Conservation (phyloP, 2,329 filamentous ascomycete genomes). For the Claviceps citrina region DNA sequence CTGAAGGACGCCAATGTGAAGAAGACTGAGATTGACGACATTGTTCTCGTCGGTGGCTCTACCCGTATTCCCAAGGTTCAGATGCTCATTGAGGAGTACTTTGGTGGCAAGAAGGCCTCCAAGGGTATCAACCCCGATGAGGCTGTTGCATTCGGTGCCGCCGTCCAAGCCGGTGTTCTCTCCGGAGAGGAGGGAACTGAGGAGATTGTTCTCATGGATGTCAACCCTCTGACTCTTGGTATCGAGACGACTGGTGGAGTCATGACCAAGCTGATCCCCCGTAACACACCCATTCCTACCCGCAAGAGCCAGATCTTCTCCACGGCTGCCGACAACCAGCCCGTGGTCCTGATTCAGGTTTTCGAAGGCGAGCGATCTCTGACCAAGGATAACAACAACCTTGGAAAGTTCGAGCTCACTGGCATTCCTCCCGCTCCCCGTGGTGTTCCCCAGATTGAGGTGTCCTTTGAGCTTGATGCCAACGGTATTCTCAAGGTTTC, state of each 20-base stretch:
- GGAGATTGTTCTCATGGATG: constrained; percentile 87
- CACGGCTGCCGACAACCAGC: constrained; percentile 91
- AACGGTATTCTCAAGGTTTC: constrained; percentile 97
- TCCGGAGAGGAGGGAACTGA: constrained; percentile 70
- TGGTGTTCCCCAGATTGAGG: constrained; percentile 95
- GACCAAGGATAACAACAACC: constrained; percentile 93
- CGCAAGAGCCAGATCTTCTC: constrained; percentile 98
- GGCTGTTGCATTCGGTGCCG: constrained; percentile 94
- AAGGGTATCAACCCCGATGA: constrained; percentile 99
- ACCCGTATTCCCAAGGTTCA: constrained; percentile 99
- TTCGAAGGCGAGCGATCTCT: constrained; percentile 86
- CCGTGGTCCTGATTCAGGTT: constrained; percentile 86
- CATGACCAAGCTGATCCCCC: constrained; percentile 92
- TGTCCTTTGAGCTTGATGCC: constrained; percentile 92
- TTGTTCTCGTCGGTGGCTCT: constrained; percentile 94
- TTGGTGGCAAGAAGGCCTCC: constrained; percentile 87
- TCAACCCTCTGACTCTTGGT: constrained; percentile 90
- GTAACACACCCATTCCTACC: constrained; percentile 87
- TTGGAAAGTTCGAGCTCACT: constrained; percentile 97
- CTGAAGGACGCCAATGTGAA: constrained; percentile 96
- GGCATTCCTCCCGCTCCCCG: constrained; percentile 89
- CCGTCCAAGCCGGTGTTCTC: constrained; percentile 91
- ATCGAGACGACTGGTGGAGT: constrained; percentile 96
- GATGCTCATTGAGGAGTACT: constrained; percentile 87
- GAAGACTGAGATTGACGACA: constrained; percentile 90